Conservation (phyloP, 1,284 basidiomycete species). For the Puccinia novopanici region DNA sequence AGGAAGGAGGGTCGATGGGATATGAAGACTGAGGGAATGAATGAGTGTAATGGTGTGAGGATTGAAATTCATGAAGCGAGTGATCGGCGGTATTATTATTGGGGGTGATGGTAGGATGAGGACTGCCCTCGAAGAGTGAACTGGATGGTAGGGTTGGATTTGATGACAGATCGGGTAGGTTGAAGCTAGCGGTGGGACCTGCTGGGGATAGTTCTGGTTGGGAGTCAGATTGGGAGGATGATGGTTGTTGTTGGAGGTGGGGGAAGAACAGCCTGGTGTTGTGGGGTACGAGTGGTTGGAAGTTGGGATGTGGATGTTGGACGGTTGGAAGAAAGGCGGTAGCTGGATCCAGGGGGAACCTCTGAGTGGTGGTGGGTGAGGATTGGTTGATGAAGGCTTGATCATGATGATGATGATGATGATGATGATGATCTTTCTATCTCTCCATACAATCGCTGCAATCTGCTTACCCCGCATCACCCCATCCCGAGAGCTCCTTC, state of each 20-base stretch:
- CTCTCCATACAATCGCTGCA: too few species aligned
- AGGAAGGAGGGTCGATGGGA: slow-evolving; percentile 6
- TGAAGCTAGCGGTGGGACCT: neutral
- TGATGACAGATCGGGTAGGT: slow-evolving; percentile 9
- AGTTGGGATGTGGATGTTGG: neutral
- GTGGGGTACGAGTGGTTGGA: slow-evolving; percentile 18
- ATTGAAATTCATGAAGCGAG: neutral
- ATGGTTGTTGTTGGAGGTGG: neutral
- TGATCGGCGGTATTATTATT: slow-evolving; percentile 9
- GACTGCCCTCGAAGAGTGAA: neutral
- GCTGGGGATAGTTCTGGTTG: slow-evolving; percentile 2
- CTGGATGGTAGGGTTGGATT: neutral
- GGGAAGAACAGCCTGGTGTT: neutral
- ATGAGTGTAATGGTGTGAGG: slow-evolving; percentile 1
- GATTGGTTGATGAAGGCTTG: neutral
- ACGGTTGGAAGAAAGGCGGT: slow-evolving; percentile 9
- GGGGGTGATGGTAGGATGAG: slow-evolving; percentile 1
- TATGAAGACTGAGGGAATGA: neutral
- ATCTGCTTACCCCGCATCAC: too few species aligned
- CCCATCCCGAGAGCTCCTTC: too few species aligned
- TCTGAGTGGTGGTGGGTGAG: slow-evolving; percentile 12
- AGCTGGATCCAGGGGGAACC: slow-evolving; percentile 22
- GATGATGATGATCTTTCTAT: neutral
- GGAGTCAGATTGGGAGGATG: slow-evolving; percentile 3
- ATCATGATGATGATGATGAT: neutral